phyloP scores from a whole-genome alignment of 2,329 filamentous ascomycete genomes.

The Tothia fuscella region DNA sequence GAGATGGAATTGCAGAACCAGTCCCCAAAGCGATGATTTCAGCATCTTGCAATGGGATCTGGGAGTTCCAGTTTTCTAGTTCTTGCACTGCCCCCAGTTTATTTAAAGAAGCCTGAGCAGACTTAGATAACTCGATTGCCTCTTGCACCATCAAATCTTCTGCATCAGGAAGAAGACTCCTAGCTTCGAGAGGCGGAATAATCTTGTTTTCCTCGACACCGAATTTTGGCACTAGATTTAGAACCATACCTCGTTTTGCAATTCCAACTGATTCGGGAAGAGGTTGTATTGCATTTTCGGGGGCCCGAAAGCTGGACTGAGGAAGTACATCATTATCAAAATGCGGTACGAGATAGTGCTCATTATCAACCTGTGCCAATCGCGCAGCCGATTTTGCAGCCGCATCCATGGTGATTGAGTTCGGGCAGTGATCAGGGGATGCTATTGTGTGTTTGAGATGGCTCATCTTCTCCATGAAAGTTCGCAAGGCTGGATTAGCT shows the following conservation, averaged over 20 bases:
- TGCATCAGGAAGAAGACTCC: constrained; percentile 18
- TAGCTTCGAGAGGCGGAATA: constrained; percentile 36
- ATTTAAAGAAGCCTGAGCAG: background rate
- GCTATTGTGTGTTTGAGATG: constrained; percentile 65
- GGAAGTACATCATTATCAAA: constrained; percentile 45
- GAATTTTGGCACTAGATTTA: constrained; percentile 26
- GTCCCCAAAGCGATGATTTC: constrained; percentile 85
- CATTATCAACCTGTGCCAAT: constrained; percentile 59
- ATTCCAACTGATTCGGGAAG: constrained; percentile 16
- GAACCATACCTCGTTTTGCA: constrained; percentile 26
- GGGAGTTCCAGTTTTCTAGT: constrained; percentile 45
- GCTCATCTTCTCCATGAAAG: constrained; percentile 55
- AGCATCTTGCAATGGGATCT: constrained; percentile 60
- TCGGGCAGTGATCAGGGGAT: constrained; percentile 60
- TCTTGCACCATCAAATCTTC: constrained; percentile 27
- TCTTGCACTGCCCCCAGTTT: constrained; percentile 25
- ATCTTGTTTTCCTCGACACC: constrained; percentile 35
- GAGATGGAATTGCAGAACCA: constrained; percentile 79
- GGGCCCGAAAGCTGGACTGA: constrained; percentile 17
- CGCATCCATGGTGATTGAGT: constrained; percentile 60
- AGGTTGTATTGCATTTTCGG: constrained; percentile 15
- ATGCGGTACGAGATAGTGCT: constrained; percentile 59
- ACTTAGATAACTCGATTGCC: constrained; percentile 42
- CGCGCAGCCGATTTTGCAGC: constrained; percentile 54
- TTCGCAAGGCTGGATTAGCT: constrained; percentile 47